Conservation (phyloP, 2,329 filamentous ascomycete species). For the Hypoxylon sp. region DNA sequence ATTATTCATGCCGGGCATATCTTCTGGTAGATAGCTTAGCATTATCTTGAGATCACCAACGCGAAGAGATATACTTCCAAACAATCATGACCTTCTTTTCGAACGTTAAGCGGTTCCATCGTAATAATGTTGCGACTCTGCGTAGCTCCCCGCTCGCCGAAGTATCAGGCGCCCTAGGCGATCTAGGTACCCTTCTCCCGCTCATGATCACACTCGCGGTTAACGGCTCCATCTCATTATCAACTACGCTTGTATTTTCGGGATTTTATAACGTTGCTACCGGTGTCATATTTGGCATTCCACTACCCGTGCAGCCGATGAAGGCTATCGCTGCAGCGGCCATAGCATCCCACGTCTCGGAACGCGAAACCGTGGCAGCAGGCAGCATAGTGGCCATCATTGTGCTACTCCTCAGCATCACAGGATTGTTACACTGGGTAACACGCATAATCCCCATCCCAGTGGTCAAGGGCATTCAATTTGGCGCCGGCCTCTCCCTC, state of each 20-base stretch:
- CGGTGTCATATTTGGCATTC: slow-evolving; percentile 86
- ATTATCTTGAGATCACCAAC: slow-evolving; percentile 4
- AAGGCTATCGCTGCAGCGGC: slow-evolving; percentile 92
- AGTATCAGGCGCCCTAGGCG: slow-evolving; percentile 86
- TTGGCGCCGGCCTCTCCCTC: slow-evolving; percentile 89
- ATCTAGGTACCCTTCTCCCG: slow-evolving; percentile 80
- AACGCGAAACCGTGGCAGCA: slow-evolving; percentile 82
- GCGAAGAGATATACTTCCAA: background rate
- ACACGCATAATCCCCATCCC: slow-evolving; percentile 84
- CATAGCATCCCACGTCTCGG: slow-evolving; percentile 77
- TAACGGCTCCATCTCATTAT: slow-evolving; percentile 83
- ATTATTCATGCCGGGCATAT: slow-evolving; percentile 2
- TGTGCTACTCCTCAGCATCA: slow-evolving; percentile 82
- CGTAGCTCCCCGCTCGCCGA: slow-evolving; percentile 71
- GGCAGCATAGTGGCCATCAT: slow-evolving; percentile 83
- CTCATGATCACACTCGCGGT: slow-evolving; percentile 85
- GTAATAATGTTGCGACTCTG: slow-evolving; percentile 66
- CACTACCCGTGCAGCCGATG: slow-evolving; percentile 92
- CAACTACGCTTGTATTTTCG: slow-evolving; percentile 88
- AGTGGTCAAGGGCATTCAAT: slow-evolving; percentile 94
- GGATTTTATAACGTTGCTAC: slow-evolving; percentile 90
- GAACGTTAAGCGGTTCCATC: slow-evolving; percentile 56
- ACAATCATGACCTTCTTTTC: slow-evolving; percentile 48
- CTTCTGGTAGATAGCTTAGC: slow-evolving; percentile 1
- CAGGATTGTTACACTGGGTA: slow-evolving; percentile 82